A percentile compares a stretch with the other conserved stretches of the same genome.
phyloP scores from a whole-genome alignment of 495 filamentous ascomycete genomes.

The Aspergillus biplanus region DNA sequence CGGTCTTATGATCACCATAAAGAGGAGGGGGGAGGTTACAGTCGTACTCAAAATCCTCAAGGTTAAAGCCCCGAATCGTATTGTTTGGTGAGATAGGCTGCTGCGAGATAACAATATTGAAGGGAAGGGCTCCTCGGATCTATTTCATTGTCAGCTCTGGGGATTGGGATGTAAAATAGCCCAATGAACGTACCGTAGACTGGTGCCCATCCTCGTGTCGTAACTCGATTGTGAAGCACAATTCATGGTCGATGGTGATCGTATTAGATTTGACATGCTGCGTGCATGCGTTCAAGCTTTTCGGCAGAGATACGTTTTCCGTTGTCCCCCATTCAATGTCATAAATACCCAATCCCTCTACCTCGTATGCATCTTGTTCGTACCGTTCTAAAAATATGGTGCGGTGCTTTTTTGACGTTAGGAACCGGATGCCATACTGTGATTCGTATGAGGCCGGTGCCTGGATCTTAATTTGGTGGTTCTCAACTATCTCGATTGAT shows the following conservation, averaged over 20 bases:
- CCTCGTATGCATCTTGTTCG: neutral
- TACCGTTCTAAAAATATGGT: slow-evolving; percentile 19
- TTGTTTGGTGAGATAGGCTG: slow-evolving; percentile 10
- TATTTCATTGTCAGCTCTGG: slow-evolving; percentile 7
- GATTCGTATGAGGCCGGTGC: slow-evolving; percentile 13
- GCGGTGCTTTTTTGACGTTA: slow-evolving; percentile 20
- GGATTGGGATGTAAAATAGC: neutral
- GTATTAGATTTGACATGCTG: slow-evolving; percentile 21
- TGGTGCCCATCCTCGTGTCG: neutral
- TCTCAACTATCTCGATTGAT: slow-evolving; percentile 13
- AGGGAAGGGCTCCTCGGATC: slow-evolving; percentile 24
- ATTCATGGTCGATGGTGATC: slow-evolving; percentile 25
- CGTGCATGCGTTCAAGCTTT: slow-evolving; percentile 20
- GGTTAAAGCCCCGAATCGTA: slow-evolving; percentile 5
- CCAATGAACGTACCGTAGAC: neutral
- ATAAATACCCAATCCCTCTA: neutral
- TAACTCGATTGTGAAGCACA: slow-evolving; percentile 24
- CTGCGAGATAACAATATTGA: slow-evolving; percentile 28
- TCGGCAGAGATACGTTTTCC: slow-evolving; percentile 19
- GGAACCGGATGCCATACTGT: slow-evolving; percentile 7
- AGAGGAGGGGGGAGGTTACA: slow-evolving; percentile 20
- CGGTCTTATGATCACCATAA: slow-evolving; percentile 20
- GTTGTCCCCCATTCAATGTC: slow-evolving; percentile 24
- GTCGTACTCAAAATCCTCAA: slow-evolving; percentile 13
- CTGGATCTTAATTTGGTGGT: slow-evolving; percentile 16